A percentile compares a stretch with the other conserved stretches of the same genome.
These are phyloP conservation scores for Geosmithia flava DNA, from an alignment of 2,329 filamentous ascomycete genomes.

Conservation along the genomic window DNA sequence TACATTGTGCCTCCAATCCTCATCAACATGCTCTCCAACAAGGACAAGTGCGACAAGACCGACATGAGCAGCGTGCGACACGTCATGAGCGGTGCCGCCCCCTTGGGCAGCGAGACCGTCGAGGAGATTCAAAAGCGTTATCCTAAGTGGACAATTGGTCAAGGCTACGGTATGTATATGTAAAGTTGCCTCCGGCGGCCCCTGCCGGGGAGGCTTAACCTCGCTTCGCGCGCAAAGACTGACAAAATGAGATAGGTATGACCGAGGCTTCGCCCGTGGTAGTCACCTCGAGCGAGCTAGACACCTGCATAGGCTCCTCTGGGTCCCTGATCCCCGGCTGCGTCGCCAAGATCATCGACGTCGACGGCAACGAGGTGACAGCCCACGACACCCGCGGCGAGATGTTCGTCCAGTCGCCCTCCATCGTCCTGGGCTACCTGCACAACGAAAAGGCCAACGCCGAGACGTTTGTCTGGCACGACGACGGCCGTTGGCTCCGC, in stretches of 20 bases:
- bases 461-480: slow-evolving; percentile 55
- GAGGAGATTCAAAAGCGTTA: slow-evolving; percentile 47
- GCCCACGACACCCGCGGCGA: slow-evolving; percentile 61
- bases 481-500: slow-evolving; percentile 58
- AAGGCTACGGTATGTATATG: slow-evolving; percentile 51
- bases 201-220: slow-evolving; percentile 27
- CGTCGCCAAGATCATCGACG: slow-evolving; percentile 52
- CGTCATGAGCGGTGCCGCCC: slow-evolving; percentile 64
- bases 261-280: slow-evolving; percentile 69
- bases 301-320: slow-evolving; percentile 59
- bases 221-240: slow-evolving; percentile 47
- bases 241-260: slow-evolving; percentile 34
- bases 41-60: slow-evolving; percentile 44
- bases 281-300: slow-evolving; percentile 42
- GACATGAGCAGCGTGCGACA: slow-evolving; percentile 54
- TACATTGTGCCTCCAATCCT: slow-evolving; percentile 70
- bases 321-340: slow-evolving; percentile 55
- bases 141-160: slow-evolving; percentile 52
- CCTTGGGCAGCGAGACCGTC: slow-evolving; percentile 57
- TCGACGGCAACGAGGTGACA: slow-evolving; percentile 53
- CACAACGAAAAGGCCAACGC: slow-evolving; percentile 69
- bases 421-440: slow-evolving; percentile 66
- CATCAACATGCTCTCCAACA: slow-evolving; percentile 57
- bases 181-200: too few relatives aligned
- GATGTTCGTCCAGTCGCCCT: slow-evolving; percentile 62